Base-by-base conservation (phyloP, 179 eudicot species). In the Carnegiea gigantea region DNA sequence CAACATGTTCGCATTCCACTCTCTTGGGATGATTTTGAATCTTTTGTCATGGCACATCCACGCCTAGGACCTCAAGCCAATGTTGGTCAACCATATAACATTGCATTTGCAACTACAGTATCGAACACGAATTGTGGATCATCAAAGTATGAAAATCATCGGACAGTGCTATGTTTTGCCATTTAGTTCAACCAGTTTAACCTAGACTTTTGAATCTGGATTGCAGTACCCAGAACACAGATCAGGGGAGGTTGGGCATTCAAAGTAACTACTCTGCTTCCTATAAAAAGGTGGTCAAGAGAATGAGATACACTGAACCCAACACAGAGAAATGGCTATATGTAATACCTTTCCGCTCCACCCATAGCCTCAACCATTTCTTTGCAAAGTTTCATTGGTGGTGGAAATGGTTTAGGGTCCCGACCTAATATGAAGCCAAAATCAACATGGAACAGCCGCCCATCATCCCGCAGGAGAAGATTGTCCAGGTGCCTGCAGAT, bases 331-430 rank as follows among this genome's bases (percentile, higher is more conserved):
- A 28, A 38, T 12, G 70, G 26, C 59, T 36, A 33, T 49, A 28
- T 38, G 10, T 21, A 49, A 14, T 89, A 96, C 99, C 99, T 96
- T 88, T 94, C 99, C 76, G 99, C 99, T 83, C 98, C 98, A 59
- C 99, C 98, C 99, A 96, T 96, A 81, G 99, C 99, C 84, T 96
- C 99, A 28, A 96, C 99, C 99, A 96, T 94, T 89, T 96, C 99
- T 89, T 96, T 96, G 89, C 99, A 96, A 53, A 96, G 96, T 84
- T 96, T 96, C 99, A 96, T 96, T 80, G 99, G 99, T 77, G 99
- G 99, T 75, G 99, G 99, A 89, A 96, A 96, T 73, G 99, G 99
- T 87, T 96, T 96, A 79, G 99, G 98, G 86, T 96, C 99, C 57
- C 97, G 93, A 81, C 99, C 99, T 76, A 96, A 73, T 82, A 96